Percentiles rank a stretch among this genome's conserved stretches.
phyloP scores from a whole-genome alignment of 306 rosid genomes.

The Prunus salicina region DNA sequence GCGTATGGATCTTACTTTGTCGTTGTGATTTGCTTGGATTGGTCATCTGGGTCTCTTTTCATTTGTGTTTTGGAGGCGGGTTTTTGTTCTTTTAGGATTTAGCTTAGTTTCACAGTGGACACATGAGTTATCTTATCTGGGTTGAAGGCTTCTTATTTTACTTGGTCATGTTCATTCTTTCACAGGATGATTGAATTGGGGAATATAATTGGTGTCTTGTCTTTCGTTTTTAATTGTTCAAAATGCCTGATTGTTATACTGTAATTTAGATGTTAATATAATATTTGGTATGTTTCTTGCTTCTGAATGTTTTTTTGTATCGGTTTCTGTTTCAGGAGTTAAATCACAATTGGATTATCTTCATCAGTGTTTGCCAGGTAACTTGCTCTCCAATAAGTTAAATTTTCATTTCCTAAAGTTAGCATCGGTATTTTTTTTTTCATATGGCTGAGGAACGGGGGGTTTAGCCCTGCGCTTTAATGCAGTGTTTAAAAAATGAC shows the following conservation, averaged over 20 bases:
- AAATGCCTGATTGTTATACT: slow-evolving; percentile 20
- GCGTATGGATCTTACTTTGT: slow-evolving; percentile 29
- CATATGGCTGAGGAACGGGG: not conserved
- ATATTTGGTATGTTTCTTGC: not conserved
- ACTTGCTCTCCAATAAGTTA: slow-evolving; percentile 8
- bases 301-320: slow-evolving; percentile 10
- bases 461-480: not conserved
- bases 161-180: not conserved
- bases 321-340: slow-evolving; percentile 53
- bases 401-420: slow-evolving; percentile 17
- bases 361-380: slow-evolving; percentile 92
- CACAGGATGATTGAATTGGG: not conserved
- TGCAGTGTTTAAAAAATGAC: not conserved
- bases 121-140: slow-evolving; percentile 1
- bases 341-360: slow-evolving; percentile 86
- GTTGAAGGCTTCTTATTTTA: slow-evolving; percentile 17
- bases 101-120: slow-evolving; percentile 24
- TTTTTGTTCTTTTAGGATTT: slow-evolving; percentile 25
- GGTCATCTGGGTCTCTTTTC: slow-evolving; percentile 31
- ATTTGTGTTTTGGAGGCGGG: slow-evolving; percentile 28
- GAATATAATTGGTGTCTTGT: not conserved
- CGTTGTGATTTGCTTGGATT: slow-evolving; percentile 33
- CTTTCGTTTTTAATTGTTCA: not conserved
- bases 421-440: not conserved
- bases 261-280: not conserved